Base-by-base conservation (phyloP, 805 yeast genomes). In the Yarrowia osloensis region DNA sequence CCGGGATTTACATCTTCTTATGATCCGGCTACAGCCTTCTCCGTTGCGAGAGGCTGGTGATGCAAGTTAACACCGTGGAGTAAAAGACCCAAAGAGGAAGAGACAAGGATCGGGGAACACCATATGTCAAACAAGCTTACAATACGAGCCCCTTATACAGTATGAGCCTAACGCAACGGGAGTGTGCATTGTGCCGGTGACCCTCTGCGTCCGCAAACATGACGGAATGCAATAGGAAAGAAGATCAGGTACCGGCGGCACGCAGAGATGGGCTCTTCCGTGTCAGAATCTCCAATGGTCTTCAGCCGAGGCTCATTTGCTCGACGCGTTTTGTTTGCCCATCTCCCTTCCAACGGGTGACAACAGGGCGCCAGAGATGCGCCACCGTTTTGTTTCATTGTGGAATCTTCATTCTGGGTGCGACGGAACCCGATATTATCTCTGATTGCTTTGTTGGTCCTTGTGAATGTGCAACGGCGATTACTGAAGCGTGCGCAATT, bases 331-430 rank as follows among this genome's bases (percentile, higher is more conserved):
- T n/a, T n/a, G n/a, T n/a, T n/a, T n/a, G n/a, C n/a, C n/a, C n/a
- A n/a, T n/a, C n/a, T n/a, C n/a, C n/a, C n/a, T 22, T 12, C 4
- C 33, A 28, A 29, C 54, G 35, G 54, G 15, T 49, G 8, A 12
- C 31, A 22, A 46, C 52, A 46, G 33, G 47, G 54, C 54, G 54
- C 54, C 54, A 49, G 54, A 29, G 35, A 49, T 29, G 54, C 54
- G 54, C 37, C n/a, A 29, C 54, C 54, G 54, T 50, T 50, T 50
- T 50, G 55, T 50, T 50, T 50, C 39, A 29, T 31, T 50, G 39
- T 50, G 24, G 29, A 49, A 29, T 26, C 35, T 26, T n/a, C 54
- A n/a, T 7, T 8, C 37, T 47, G 26, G 22, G n/a, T n/a, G n/a
- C 37, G 17, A 12, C 37, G 35, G 35, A 6, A 7, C 15, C 26